A percentile compares a stretch with the other conserved stretches of the same genome.
Conservation (phyloP, 1,139 yeast species). For the Blastobotrys serpentis region DNA sequence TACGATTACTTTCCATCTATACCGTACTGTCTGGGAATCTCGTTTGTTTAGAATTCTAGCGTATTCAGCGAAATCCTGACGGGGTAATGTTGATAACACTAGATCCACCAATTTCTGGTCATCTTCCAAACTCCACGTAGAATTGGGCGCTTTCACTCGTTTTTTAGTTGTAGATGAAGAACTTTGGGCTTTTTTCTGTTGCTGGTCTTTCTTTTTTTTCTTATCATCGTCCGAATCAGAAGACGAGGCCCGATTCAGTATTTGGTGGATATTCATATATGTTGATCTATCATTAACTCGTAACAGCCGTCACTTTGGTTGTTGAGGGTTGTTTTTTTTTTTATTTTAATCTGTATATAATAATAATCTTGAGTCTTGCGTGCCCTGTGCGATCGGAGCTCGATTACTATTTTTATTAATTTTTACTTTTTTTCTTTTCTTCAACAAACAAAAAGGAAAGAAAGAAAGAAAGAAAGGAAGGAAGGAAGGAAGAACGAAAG, state of each 20-base stretch:
- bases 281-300: slow-evolving; percentile 1
- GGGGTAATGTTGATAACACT: slow-evolving; percentile 36
- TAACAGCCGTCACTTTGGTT: no score
- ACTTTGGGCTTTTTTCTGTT: slow-evolving; percentile 4
- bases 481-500: no score
- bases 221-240: slow-evolving; percentile 11
- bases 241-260: slow-evolving; percentile 20
- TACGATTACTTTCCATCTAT: slow-evolving; percentile 39
- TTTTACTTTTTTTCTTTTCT: no score
- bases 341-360: background rate
- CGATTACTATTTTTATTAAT: no score
- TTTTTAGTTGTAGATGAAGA: slow-evolving; percentile 20
- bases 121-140: slow-evolving; percentile 38
- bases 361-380: no score
- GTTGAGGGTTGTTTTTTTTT: background rate
- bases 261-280: slow-evolving; percentile 27
- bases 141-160: slow-evolving; percentile 36
- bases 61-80: slow-evolving; percentile 38
- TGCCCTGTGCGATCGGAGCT: no score
- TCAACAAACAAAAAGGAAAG: no score
- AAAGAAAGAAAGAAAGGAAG: no score
- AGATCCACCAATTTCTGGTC: slow-evolving; percentile 35
- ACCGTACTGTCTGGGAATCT: slow-evolving; percentile 39
- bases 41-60: slow-evolving; percentile 37
- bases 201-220: background rate